Evolutionary conservation across 1,284 basidiomycete genomes (phyloP), one percentile per base, ranked within the genome.

Genomic region (Sanguinoderma infundibulare): DNA sequence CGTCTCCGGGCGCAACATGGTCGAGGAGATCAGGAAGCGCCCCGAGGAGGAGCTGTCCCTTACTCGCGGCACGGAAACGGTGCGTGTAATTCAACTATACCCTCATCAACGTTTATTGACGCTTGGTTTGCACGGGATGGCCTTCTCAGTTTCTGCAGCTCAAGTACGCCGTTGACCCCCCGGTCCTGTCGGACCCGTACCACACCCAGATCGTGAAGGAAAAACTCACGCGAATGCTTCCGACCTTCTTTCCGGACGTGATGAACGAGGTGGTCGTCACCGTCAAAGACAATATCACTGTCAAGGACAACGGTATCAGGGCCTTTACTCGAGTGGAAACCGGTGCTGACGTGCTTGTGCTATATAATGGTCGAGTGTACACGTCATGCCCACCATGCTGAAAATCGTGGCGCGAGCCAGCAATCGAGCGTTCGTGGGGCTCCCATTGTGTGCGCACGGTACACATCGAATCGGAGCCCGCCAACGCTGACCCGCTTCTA

Each of bases 381-480:
- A 56, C 5, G 55, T 53, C 9, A 20, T 58, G 34, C 28, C 38
- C 7, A 30, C 53, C 2, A 38, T 57, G 20, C 58, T 46, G 47
- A 42, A 60, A 36, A 61, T 66, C 32, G 47, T 66, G 24, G 59
- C 52, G 4, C 50, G 61, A 2, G 53, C 55, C 20, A 80, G 75
- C 61, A 83, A 82, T 65, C 75, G 81, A 38, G 77, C 78, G 5
- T 80, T 84, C 55, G 77, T 84, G 56, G 81, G 82, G 0, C 57
- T 73, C 6, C 78, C 78, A 7, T 14, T 57, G 17, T 20, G 59
- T 79, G 12, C 81, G 81, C 73, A 36, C 52, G 6, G n/a, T n/a
- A n/a, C n/a, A n/a, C 12, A 3, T 26, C 15, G 24, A 42, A n/a
- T n/a, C n/a, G n/a, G n/a, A n/a, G n/a, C n/a, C n/a, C n/a, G n/a